These are phyloP conservation scores for Boletellus deceptivus DNA, from an alignment of 1,284 basidiomycete genomes.

Conservation along the genomic window DNA sequence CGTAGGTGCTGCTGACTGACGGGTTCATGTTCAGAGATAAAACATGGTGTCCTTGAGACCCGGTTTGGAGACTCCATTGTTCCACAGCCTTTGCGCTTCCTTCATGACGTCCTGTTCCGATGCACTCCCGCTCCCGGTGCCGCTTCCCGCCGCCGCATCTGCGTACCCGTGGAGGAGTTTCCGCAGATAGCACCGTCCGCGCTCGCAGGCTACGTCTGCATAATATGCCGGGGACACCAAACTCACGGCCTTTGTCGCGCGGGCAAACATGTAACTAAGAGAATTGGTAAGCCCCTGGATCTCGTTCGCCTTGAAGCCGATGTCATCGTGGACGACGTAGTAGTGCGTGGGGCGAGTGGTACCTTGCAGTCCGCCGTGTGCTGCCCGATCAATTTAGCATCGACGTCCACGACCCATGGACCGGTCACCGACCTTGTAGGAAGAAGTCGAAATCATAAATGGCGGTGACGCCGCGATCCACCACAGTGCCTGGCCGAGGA, in stretches of 20 bases:
- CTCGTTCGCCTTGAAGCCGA: conserved; percentile 63
- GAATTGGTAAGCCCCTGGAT: conserved; percentile 64
- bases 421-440: conserved; percentile 48
- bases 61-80: conserved; percentile 47
- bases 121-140: conserved; percentile 35
- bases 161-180: conserved; percentile 58
- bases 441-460: conserved; percentile 83
- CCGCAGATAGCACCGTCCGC: conserved; percentile 74
- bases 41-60: conserved; percentile 70
- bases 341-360: conserved; percentile 78
- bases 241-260: conserved; percentile 79
- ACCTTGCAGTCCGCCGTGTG: conserved; percentile 63
- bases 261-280: conserved; percentile 74
- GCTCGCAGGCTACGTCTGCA: conserved; percentile 74
- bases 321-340: conserved; percentile 74
- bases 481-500: conserved; percentile 71
- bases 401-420: neutral
- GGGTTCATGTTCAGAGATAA: conserved; percentile 51
- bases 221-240: conserved; percentile 77
- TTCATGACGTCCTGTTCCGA: conserved; percentile 21
- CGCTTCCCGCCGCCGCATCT: conserved; percentile 30
- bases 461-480: conserved; percentile 69
- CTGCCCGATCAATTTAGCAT: conserved; percentile 30
- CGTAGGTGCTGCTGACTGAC: too few species aligned
- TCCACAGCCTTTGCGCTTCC: conserved; percentile 58